Evolutionary conservation across 805 yeast species (phyloP).

Genomic region (Candida parachauliodes): DNA sequence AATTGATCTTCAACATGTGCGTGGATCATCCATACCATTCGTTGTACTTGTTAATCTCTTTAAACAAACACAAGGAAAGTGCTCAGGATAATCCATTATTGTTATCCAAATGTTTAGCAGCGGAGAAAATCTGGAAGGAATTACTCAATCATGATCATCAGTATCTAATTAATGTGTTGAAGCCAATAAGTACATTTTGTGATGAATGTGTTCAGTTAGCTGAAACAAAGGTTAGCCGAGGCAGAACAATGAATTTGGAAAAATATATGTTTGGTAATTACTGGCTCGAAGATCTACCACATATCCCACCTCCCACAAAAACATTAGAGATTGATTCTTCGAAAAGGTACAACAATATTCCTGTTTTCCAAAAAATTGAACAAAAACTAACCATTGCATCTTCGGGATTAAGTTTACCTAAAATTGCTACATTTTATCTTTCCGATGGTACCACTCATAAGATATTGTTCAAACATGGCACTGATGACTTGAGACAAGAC

Average conservation of each 20-base stretch:
- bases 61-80: slow-evolving; percentile 43
- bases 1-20: slow-evolving; percentile 46
- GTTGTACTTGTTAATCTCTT: slow-evolving; percentile 57
- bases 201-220: slow-evolving; percentile 51
- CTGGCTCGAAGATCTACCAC: slow-evolving; percentile 52
- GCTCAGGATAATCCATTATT: slow-evolving; percentile 31
- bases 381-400: slow-evolving; percentile 56
- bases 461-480: slow-evolving; percentile 74
- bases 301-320: slow-evolving; percentile 68
- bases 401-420: slow-evolving; percentile 86
- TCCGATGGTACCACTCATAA: slow-evolving; percentile 58
- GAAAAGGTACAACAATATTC: slow-evolving; percentile 43
- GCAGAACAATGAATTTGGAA: slow-evolving; percentile 25
- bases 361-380: slow-evolving; percentile 46
- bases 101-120: slow-evolving; percentile 46
- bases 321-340: slow-evolving; percentile 39
- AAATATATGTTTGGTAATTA: slow-evolving; percentile 38
- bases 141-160: slow-evolving; percentile 24
- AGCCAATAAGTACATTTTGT: slow-evolving; percentile 49
- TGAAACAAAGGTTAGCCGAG: slow-evolving; percentile 36
- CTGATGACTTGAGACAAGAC: slow-evolving; percentile 93
- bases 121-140: slow-evolving; percentile 43
- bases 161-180: slow-evolving; percentile 28
- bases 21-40: slow-evolving; percentile 69
- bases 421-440: slow-evolving; percentile 55